Evolutionary conservation across 2,329 filamentous ascomycete genomes (phyloP).

Genomic region (Neofusicoccum ribis): DNA sequence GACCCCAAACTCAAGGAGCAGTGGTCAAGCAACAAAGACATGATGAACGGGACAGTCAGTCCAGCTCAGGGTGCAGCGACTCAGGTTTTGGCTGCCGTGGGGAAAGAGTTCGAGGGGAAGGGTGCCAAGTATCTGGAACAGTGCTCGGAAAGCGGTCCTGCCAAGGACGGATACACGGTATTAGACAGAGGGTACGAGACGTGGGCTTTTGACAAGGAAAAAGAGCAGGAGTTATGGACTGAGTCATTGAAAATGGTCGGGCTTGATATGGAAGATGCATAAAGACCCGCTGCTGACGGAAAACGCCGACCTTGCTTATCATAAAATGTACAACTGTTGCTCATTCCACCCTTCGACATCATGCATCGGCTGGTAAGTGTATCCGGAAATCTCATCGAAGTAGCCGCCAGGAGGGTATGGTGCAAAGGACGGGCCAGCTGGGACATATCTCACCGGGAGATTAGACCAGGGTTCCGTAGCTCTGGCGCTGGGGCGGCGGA

Average conservation of each 20-base stretch:
- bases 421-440: too few species aligned
- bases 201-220: conserved; percentile 19
- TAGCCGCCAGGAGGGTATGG: too few species aligned
- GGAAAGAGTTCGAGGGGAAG: conserved; percentile 15
- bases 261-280: conserved; percentile 5
- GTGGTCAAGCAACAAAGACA: conserved; percentile 49
- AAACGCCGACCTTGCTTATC: too few species aligned
- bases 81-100: conserved; percentile 43
- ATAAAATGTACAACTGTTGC: not conserved
- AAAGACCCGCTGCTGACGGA: not conserved
- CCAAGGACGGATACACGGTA: conserved; percentile 13
- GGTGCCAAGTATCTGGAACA: conserved; percentile 43
- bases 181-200: conserved; percentile 10
- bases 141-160: conserved; percentile 36
- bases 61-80: conserved; percentile 38
- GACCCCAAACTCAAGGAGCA: conserved; percentile 54
- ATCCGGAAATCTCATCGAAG: too few species aligned
- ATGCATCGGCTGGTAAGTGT: not conserved
- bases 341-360: not conserved
- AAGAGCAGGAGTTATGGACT: conserved; percentile 16
- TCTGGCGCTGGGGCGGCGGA: conserved; percentile 1
- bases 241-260: conserved; percentile 26
- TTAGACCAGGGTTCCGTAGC: conserved; percentile 7
- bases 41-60: not conserved
- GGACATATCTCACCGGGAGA: too few species aligned